Conservation (phyloP, 176 grass and related monocot species). For the Dendrocalamus sinicus region DNA sequence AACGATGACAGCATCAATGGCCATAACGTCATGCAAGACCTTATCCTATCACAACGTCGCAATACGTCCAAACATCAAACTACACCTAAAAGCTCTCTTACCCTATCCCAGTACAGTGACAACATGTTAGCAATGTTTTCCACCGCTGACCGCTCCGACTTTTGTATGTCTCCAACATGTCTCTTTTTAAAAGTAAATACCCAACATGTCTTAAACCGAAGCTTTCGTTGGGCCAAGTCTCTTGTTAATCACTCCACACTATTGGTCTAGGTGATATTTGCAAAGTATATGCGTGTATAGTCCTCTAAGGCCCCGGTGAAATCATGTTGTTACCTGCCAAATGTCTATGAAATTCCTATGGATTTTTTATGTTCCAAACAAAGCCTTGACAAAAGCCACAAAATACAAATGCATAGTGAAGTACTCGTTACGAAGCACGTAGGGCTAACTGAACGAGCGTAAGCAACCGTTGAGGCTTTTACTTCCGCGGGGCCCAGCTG, state of each 20-base stretch:
- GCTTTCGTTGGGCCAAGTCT: neutral
- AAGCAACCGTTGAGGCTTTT: neutral
- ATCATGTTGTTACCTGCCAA: too few species aligned
- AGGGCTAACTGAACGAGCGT: too few species aligned
- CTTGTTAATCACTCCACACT: neutral
- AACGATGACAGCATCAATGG: neutral
- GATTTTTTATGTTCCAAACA: too few species aligned
- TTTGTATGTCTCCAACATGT: neutral
- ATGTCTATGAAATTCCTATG: too few species aligned
- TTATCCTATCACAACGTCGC: neutral
- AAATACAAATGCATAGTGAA: too few species aligned
- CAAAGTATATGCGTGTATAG: neutral
- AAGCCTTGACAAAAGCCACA: too few species aligned
- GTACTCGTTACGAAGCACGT: too few species aligned
- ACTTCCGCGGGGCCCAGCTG: conserved; percentile 7
- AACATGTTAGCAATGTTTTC: neutral
- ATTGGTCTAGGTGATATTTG: neutral
- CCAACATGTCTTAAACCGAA: neutral
- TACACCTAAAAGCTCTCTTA: neutral
- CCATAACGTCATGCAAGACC: neutral
- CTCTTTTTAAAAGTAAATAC: neutral
- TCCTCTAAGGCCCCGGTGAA: too few species aligned
- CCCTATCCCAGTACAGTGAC: neutral
- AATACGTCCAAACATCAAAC: neutral
- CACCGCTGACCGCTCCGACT: neutral